Evolutionary conservation across 2,329 filamentous ascomycete genomes (phyloP), one percentile per base, ranked within the genome.

Genomic region (Hymenoscyphus occultus): DNA sequence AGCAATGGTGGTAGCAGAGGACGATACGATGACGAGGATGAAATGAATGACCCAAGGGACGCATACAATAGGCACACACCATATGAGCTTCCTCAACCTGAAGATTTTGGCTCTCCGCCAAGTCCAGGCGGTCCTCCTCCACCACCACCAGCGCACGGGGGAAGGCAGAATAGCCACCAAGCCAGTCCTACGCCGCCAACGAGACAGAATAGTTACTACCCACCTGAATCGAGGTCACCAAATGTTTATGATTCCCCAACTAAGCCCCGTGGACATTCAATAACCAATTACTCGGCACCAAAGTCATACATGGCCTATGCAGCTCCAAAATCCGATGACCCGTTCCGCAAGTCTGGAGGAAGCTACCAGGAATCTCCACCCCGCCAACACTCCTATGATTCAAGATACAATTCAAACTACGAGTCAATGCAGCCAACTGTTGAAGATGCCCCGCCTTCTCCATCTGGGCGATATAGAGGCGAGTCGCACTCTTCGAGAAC

Each of bases 341-440:
- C 68, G 35, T 69, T 68, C 48, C 71, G 67, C 42, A 69, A 56
- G 57, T 68, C 71, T 2, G 64, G 48, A 28, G 68, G 66, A 22
- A 40, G 66, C 32, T 65, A 75, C 60, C 68, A 74, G 65, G 69
- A 77, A 64, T 66, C 74, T 32, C 70, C 68, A 67, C 59, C 76
- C 72, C 62, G 72, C 56, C 71, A 77, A 70, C 68, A 76, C 64
- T 70, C 73, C n/a, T 76, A 72, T 59, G 73, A 76, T 61, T 69
- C 73, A n/a, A 68, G 69, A 51, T 78, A 77, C 62, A 76, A 77
- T 62, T 69, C 72, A 16, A 73, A 77, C 63, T 78, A 80, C 67
- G 77, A 76, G 12, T 76, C 77, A 6, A 80, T 81, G 80, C 80
- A 81, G 65, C 78, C 80, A 9, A 78, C 78, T 0, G 80, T 81